These are phyloP conservation scores for Citrus sinensis DNA, from an alignment of 345 rosid species.

Conservation along the genomic window DNA sequence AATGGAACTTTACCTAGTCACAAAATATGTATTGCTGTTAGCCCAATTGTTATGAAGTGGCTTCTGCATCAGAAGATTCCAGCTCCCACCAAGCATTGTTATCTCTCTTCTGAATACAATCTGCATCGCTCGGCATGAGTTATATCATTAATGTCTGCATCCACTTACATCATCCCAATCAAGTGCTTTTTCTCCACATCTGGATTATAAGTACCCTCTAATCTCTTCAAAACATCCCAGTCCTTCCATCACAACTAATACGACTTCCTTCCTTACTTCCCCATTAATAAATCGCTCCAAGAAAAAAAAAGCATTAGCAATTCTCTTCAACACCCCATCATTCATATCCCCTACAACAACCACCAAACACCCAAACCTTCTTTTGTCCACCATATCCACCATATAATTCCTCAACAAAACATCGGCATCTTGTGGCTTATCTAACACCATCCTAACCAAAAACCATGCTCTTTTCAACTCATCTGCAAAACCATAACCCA, in stretches of 20 bases:
- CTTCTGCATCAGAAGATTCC: conserved; percentile 41
- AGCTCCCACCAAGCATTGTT: conserved; percentile 61
- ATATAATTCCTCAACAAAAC: conserved; percentile 62
- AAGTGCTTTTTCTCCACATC: neutral
- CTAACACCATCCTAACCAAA: conserved; percentile 53
- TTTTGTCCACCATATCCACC: conserved; percentile 65
- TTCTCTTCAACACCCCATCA: conserved; percentile 56
- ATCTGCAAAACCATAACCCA: conserved; percentile 64
- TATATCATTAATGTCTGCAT: conserved; percentile 19
- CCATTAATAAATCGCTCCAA: conserved; percentile 74
- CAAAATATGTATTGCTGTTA: neutral
- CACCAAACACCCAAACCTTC: conserved; percentile 66
- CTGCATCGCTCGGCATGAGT: conserved; percentile 19
- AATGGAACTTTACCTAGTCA: too few relatives aligned
- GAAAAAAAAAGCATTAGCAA: conserved; percentile 73
- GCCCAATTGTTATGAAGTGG: conserved; percentile 5
- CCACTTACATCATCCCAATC: neutral
- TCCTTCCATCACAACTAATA: conserved; percentile 35
- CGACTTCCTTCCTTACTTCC: conserved; percentile 80
- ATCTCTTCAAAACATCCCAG: conserved; percentile 42
- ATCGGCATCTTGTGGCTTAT: conserved; percentile 75
- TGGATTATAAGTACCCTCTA: too few relatives aligned
- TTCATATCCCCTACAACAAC: conserved; percentile 29
- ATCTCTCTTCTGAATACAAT: conserved; percentile 22
- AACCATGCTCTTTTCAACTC: conserved; percentile 76